Base-by-base conservation (phyloP, 345 rosid species). In the Pistacia atlantica region DNA sequence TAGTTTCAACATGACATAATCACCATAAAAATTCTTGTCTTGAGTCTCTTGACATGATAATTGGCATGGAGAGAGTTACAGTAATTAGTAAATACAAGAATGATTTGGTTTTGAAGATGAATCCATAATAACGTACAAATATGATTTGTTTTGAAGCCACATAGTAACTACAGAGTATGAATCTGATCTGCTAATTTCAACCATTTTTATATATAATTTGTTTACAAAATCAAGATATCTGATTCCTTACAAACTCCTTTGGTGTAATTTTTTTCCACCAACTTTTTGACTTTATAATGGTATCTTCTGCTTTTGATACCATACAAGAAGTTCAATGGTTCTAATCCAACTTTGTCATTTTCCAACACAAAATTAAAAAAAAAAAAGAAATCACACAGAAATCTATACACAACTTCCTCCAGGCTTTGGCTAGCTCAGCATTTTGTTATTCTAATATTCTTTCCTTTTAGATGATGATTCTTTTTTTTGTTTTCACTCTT, bases 221-320 rank as follows among this genome's bases (percentile, higher is more conserved):
- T 25, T 73, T 67, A 75, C 81, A 82, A 82, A 78, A 74, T 70
- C 37, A 78, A 57, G 33, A 54, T 35, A 65, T 31, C 61, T 59
- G 67, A 51, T 75, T 82, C 59, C 67, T 67, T 64, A 37, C 48
- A 28, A 68, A 37, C 31, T 49, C 51, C 52, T 57, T 67, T 51
- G 63, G 42, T n/a, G 62, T 4, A 73, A 20, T 22, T 16, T 42
- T 55, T 59, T 79, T 48, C 65, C 68, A 65, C 74, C 48, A 65
- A 49, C 78, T 82, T 75, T 69, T 71, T 75, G 82, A 78, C 82
- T 71, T 59, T 42, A 2, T 5, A 65, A 59, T 66, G 75, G 74
- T 35, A 81, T 72, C 82, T 71, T 59, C 70, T 25, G 25, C 25
- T 65, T 77, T 73, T 63, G 57, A 81, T 73, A 42, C 82, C 79